phyloP scores from a whole-genome alignment of 805 yeast species.

The Starmerella potacharoeniae region DNA sequence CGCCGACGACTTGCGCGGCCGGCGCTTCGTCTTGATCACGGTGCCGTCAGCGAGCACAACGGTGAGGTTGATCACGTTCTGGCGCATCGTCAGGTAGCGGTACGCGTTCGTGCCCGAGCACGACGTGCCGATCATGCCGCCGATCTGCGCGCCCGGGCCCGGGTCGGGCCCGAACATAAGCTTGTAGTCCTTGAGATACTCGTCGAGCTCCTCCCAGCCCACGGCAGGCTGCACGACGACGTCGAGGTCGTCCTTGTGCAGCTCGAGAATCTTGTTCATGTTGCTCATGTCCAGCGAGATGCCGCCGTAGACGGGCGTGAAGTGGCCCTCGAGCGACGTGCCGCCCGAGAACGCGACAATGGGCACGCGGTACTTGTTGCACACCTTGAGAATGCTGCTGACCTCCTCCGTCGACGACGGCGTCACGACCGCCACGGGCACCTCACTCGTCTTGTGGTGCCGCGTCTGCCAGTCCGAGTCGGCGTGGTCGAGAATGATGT shows the following conservation, averaged over 20 bases:
- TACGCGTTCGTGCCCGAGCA: slow-evolving; percentile 47
- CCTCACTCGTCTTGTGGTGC: slow-evolving; percentile 41
- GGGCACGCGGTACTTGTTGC: slow-evolving; percentile 53
- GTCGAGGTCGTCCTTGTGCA: slow-evolving; percentile 64
- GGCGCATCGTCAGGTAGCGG: slow-evolving; percentile 75
- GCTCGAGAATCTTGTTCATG: slow-evolving; percentile 48
- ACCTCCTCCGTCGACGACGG: slow-evolving; percentile 62
- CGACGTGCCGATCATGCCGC: slow-evolving; percentile 63
- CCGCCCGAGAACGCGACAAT: slow-evolving; percentile 72
- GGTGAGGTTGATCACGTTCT: slow-evolving; percentile 60
- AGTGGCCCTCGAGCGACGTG: slow-evolving; percentile 74
- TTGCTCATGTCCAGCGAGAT: slow-evolving; percentile 51
- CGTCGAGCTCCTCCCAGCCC: slow-evolving; percentile 33
- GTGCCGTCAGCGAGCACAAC: slow-evolving; percentile 83
- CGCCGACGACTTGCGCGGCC: slow-evolving; percentile 73
- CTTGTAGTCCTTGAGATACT: slow-evolving; percentile 40
- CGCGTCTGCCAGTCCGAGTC: slow-evolving; percentile 62
- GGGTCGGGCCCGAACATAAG: slow-evolving; percentile 78
- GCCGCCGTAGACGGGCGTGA: slow-evolving; percentile 60
- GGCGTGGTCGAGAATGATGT: slow-evolving; percentile 43
- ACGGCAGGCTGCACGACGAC: slow-evolving; percentile 68
- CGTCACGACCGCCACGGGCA: slow-evolving; percentile 48
- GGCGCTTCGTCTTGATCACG: slow-evolving; percentile 55
- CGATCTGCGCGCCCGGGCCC: slow-evolving; percentile 77
- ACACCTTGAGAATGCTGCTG: slow-evolving; percentile 47